phyloP scores from a whole-genome alignment of 1,284 basidiomycete genomes.

The Ceratobasidium sp. region DNA sequence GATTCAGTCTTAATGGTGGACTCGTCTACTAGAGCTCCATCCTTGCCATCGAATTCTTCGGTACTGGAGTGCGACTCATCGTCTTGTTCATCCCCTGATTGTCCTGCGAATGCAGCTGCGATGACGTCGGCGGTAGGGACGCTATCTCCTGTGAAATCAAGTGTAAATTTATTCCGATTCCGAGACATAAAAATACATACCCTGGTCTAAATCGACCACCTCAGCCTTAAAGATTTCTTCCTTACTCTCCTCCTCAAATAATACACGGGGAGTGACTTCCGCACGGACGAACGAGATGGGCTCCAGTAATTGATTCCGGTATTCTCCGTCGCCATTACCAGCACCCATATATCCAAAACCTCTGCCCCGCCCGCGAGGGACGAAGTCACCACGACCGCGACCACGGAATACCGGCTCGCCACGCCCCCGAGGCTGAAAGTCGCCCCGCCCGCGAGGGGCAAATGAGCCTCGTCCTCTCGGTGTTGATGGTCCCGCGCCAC shows the following conservation, averaged over 20 bases:
- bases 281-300: conserved; percentile 46
- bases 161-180: neutral
- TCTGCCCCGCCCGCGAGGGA: conserved; percentile 27
- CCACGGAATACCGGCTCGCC: conserved; percentile 13
- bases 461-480: conserved; percentile 26
- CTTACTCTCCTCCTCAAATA: conserved; percentile 43
- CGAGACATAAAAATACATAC: neutral
- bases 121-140: conserved; percentile 43
- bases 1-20: neutral
- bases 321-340: conserved; percentile 13
- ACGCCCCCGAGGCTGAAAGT: conserved; percentile 34
- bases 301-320: conserved; percentile 36
- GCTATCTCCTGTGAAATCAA: conserved; percentile 13
- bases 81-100: conserved; percentile 75
- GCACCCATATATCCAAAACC: conserved; percentile 20
- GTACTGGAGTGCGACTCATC: conserved; percentile 61
- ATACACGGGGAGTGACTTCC: conserved; percentile 11
- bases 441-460: conserved; percentile 30
- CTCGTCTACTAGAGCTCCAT: neutral
- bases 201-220: conserved; percentile 45
- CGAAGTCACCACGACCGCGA: neutral
- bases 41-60: conserved; percentile 40
- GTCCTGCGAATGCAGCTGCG: conserved; percentile 62
- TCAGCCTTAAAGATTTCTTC: conserved; percentile 48
- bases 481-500: conserved; percentile 31